These are phyloP conservation scores for Yamadazyma siamensis DNA, from an alignment of 1,139 yeast species.

Conservation along the genomic window DNA sequence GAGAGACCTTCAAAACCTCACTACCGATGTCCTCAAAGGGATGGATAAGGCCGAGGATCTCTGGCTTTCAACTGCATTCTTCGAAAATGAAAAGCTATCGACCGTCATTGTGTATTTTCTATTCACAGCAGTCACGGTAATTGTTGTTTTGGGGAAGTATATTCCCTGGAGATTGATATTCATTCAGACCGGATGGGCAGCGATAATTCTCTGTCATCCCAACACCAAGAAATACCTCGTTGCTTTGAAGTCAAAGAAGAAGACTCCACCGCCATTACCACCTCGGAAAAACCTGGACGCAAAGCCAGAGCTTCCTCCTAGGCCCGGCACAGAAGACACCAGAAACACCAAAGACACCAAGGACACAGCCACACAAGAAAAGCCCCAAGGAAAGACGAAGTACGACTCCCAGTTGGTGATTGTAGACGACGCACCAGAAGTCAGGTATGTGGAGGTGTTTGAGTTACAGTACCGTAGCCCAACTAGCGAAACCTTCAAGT, in stretches of 20 bases:
- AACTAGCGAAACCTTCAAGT: conserved; percentile 57
- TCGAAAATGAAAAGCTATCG: conserved; percentile 65
- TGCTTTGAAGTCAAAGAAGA: conserved; percentile 12
- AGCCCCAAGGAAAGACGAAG: neutral
- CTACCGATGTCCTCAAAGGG: conserved; percentile 51
- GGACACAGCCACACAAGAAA: neutral
- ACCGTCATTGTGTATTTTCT: conserved; percentile 50
- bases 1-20: conserved; percentile 61
- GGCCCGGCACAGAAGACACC: neutral
- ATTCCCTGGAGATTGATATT: conserved; percentile 67
- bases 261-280: conserved; percentile 5
- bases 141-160: conserved; percentile 55
- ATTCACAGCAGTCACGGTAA: conserved; percentile 26
- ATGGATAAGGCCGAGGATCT: conserved; percentile 55
- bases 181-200: conserved; percentile 55
- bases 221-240: conserved; percentile 35
- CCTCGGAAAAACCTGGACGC: neutral
- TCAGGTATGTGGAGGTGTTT: conserved; percentile 63
- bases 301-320: conserved; percentile 1
- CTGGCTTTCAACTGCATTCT: conserved; percentile 64
- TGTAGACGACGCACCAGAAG: conserved; percentile 61
- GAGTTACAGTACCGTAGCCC: conserved; percentile 70
- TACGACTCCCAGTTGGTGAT: conserved; percentile 2
- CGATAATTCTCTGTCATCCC: conserved; percentile 55
- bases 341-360: conserved; percentile 1